Conservation (phyloP, 1,139 yeast species). For the Pichia sp. region DNA sequence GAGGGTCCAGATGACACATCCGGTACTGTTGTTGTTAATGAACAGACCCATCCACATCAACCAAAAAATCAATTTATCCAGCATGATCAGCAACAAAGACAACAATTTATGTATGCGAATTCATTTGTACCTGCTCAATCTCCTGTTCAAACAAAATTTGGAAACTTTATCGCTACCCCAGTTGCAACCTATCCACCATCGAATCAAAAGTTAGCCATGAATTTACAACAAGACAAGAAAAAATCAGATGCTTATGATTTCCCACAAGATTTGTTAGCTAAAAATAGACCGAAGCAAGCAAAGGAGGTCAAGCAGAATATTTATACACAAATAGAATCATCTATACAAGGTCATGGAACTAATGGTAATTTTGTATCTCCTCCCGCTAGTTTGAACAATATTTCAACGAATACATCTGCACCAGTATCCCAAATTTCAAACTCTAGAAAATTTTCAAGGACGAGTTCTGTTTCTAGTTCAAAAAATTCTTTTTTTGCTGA, state of each 20-base stretch:
- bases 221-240: conserved; percentile 42
- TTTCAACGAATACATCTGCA: neutral
- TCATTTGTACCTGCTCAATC: no score
- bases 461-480: conserved; percentile 7
- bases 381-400: no score
- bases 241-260: conserved; percentile 76
- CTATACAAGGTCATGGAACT: neutral
- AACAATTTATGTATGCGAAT: no score
- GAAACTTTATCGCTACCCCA: neutral
- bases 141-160: no score
- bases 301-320: conserved; percentile 29
- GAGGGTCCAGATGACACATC: neutral
- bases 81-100: no score
- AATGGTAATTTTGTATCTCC: no score
- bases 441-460: conserved; percentile 1
- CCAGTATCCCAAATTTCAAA: neutral
- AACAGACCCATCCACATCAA: no score
- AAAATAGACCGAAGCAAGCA: conserved; percentile 26
- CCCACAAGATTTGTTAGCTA: conserved; percentile 54
- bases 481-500: conserved; percentile 41
- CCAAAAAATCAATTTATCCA: no score
- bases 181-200: neutral
- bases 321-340: conserved; percentile 24
- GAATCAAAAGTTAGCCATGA: conserved; percentile 26
- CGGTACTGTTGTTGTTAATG: no score